phyloP scores from a whole-genome alignment of 2,329 filamentous ascomycete genomes.

The Fusarium sterilihyphosum region DNA sequence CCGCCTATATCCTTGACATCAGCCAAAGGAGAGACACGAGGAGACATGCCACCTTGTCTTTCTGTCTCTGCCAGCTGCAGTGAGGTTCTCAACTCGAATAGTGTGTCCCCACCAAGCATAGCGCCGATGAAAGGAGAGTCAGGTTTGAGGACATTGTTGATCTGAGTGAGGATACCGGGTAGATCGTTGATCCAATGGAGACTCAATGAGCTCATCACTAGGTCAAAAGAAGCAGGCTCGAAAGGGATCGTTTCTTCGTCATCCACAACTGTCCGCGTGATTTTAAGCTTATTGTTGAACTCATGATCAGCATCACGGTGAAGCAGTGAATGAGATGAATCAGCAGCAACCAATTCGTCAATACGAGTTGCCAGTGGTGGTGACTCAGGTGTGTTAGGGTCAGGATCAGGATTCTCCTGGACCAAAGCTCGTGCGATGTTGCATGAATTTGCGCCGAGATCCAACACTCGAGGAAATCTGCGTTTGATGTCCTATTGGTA shows the following conservation, averaged over 20 bases:
- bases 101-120: conserved; percentile 94
- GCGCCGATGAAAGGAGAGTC: conserved; percentile 93
- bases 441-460: conserved; percentile 95
- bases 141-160: conserved; percentile 88
- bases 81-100: conserved; percentile 93
- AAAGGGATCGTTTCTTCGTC: conserved; percentile 82
- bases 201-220: conserved; percentile 87
- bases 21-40: conserved; percentile 89
- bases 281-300: conserved; percentile 78
- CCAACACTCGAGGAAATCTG: conserved; percentile 82
- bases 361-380: conserved; percentile 78
- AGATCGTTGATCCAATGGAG: conserved; percentile 99
- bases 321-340: conserved; percentile 81
- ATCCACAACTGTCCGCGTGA: conserved; percentile 79
- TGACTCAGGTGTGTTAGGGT: conserved; percentile 63
- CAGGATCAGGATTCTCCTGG: conserved; percentile 72
- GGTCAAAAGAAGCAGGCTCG: conserved; percentile 80
- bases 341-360: conserved; percentile 78
- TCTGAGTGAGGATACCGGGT: conserved; percentile 82
- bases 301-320: conserved; percentile 79
- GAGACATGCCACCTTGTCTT: conserved; percentile 87
- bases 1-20: conserved; percentile 93
- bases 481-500: conserved; percentile 84
- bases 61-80: conserved; percentile 94
- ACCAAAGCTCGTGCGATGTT: conserved; percentile 88